phyloP scores from a whole-genome alignment of 768 basidiomycete genomes.

The Gloeopeniophorella convolvens region DNA sequence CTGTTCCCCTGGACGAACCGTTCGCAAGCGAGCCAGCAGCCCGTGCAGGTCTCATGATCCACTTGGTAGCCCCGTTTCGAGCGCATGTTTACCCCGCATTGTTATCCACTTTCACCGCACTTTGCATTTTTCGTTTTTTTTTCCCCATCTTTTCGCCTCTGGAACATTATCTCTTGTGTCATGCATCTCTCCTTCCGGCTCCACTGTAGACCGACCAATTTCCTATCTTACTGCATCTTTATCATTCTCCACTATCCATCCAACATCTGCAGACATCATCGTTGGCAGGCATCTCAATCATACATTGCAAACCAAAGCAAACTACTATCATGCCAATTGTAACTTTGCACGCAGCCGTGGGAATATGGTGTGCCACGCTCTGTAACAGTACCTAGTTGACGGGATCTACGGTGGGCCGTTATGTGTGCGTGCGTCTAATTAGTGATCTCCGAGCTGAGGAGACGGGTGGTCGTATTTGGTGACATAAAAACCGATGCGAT shows the following conservation, averaged over 20 bases:
- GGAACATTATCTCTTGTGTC: conserved; percentile 16
- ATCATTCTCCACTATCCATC: conserved; percentile 17
- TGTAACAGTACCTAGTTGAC: too few relatives aligned
- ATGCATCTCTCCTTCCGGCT: conserved; percentile 16
- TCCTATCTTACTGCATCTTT: conserved; percentile 19
- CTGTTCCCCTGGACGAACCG: conserved; percentile 69
- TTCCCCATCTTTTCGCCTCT: too few relatives aligned
- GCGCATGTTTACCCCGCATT: background rate
- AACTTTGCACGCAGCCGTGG: conserved; percentile 7
- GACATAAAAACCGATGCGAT: conserved; percentile 44
- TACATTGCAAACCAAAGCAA: too few relatives aligned
- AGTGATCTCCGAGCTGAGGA: conserved; percentile 4
- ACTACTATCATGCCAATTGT: conserved; percentile 7
- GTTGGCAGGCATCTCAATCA: conserved; percentile 10
- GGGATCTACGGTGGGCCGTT: too few relatives aligned
- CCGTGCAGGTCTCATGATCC: conserved; percentile 14
- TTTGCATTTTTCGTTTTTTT: conserved; percentile 17
- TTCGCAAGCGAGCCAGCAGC: conserved; percentile 26
- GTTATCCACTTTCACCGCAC: background rate
- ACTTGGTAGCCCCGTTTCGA: background rate
- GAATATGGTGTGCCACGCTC: conserved; percentile 7
- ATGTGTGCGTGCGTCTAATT: background rate
- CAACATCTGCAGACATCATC: conserved; percentile 8
- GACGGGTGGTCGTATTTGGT: conserved; percentile 37
- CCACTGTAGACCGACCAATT: conserved; percentile 17